phyloP scores from a whole-genome alignment of 345 rosid genomes.

The Boechera retrofracta region DNA sequence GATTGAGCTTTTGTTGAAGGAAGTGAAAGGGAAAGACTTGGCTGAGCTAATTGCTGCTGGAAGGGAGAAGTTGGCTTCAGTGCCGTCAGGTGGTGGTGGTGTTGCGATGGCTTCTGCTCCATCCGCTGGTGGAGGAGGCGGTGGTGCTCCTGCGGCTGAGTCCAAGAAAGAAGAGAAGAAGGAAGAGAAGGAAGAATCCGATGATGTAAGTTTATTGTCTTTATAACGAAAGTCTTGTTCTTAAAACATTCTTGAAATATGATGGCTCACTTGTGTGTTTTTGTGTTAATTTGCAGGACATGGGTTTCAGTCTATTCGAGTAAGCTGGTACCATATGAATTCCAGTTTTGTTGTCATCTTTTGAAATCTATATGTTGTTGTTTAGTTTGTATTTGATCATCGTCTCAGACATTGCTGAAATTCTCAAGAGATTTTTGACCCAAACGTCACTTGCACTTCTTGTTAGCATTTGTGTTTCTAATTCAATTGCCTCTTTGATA shows the following conservation, averaged over 20 bases:
- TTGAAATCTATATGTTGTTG: conserved; percentile 12
- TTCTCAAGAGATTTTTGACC: conserved; percentile 19
- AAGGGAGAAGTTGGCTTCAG: conserved; percentile 80
- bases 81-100: conserved; percentile 64
- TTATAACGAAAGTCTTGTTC: neutral
- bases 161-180: conserved; percentile 79
- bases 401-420: conserved; percentile 6
- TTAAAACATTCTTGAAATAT: neutral
- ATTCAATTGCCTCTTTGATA: neutral
- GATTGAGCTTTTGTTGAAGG: conserved; percentile 62
- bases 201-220: conserved; percentile 57
- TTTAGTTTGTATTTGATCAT: conserved; percentile 15
- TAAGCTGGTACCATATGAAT: conserved; percentile 2
- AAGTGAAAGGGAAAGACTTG: conserved; percentile 71
- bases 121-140: conserved; percentile 42
- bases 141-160: conserved; percentile 58
- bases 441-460: neutral
- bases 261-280: conserved; percentile 1
- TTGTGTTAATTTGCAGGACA: conserved; percentile 53
- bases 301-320: conserved; percentile 71
- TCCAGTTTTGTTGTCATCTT: conserved; percentile 18
- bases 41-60: conserved; percentile 83
- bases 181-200: conserved; percentile 80
- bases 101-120: conserved; percentile 49
- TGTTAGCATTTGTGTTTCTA: neutral